A percentile compares a stretch with the other conserved stretches of the same genome.
Conservation (phyloP, 1,139 yeast species). For the Candida dubliniensis region DNA sequence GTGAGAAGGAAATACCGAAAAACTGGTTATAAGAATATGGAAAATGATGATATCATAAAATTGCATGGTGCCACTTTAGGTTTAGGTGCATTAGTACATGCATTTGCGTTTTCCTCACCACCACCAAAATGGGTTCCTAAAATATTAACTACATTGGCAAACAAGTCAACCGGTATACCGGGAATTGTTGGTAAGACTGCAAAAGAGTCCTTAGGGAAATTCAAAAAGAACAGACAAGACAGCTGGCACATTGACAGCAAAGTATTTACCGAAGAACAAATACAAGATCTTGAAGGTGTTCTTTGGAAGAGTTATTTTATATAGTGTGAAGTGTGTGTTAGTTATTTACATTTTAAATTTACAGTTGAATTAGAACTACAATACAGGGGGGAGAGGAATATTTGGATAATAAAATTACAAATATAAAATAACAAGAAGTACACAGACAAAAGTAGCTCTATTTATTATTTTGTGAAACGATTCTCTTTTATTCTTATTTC, state of each 20-base stretch:
- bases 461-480: background rate
- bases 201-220: conserved; percentile 76
- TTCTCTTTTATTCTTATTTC: background rate
- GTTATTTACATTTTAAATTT: background rate
- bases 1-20: conserved; percentile 31
- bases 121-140: conserved; percentile 90
- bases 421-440: background rate
- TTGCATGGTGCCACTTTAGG: conserved; percentile 91
- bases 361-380: background rate
- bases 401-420: background rate
- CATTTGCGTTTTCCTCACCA: conserved; percentile 89
- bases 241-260: conserved; percentile 92
- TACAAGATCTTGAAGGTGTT: conserved; percentile 93
- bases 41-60: conserved; percentile 44
- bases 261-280: conserved; percentile 73
- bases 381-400: no score
- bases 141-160: conserved; percentile 67
- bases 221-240: conserved; percentile 91
- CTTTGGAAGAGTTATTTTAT: conserved; percentile 91
- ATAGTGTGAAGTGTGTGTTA: conserved; percentile 22
- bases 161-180: conserved; percentile 64
- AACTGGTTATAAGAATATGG: conserved; percentile 28
- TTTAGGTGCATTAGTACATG: conserved; percentile 82
- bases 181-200: conserved; percentile 87
- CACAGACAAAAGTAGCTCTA: background rate